Percentiles rank a stretch among this genome's conserved stretches.
phyloP scores from a whole-genome alignment of 192 early-diverging fungal species.

The Phycomyces blakesleeanus region DNA sequence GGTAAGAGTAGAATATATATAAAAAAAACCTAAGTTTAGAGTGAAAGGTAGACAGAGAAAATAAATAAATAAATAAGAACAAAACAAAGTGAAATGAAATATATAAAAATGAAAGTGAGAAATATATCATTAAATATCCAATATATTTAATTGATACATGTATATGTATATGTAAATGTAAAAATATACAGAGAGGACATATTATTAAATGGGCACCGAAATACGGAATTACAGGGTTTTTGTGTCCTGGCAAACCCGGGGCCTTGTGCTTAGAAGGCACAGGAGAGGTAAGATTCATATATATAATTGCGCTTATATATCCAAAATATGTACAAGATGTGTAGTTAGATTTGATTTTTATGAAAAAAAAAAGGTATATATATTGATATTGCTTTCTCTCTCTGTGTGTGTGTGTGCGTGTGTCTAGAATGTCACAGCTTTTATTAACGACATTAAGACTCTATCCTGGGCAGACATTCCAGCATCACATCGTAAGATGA shows the following conservation, averaged over 20 bases:
- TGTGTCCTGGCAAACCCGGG: conserved; percentile 22
- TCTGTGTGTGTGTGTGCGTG: background rate
- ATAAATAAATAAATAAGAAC: no score
- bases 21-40: no score
- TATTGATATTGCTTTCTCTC: background rate
- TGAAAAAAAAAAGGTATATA: background rate
- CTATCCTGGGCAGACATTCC: conserved; percentile 25
- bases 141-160: no score
- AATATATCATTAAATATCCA: no score
- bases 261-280: conserved; percentile 20
- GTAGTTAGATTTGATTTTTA: no score
- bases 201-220: conserved; percentile 26
- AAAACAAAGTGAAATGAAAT: no score
- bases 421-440: conserved; percentile 5
- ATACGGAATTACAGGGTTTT: conserved; percentile 20
- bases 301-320: no score
- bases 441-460: conserved; percentile 28
- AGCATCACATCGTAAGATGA: conserved; percentile 20
- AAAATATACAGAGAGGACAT: conserved; percentile 17
- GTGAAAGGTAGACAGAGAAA: background rate
- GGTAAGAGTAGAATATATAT: no score
- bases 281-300: conserved; percentile 12
- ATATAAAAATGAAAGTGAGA: no score
- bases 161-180: background rate
- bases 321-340: no score